phyloP scores from a whole-genome alignment of 495 filamentous ascomycete species.

The Neurospora pannonica region DNA sequence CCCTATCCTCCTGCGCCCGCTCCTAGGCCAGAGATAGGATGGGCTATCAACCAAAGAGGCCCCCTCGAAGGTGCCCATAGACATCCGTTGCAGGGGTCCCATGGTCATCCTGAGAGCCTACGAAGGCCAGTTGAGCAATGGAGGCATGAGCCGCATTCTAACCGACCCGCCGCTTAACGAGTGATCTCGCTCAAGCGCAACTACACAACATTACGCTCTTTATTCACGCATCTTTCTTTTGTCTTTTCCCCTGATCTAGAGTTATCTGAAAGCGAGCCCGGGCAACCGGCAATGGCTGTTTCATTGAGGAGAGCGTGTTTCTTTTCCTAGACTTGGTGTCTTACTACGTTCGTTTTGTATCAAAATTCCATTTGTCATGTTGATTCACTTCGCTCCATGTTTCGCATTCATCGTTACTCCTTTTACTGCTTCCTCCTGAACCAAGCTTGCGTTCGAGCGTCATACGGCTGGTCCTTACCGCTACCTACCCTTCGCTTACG shows the following conservation, averaged over 20 bases:
- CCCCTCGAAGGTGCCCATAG: conserved; percentile 15
- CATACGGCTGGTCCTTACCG: neutral
- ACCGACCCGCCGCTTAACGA: neutral
- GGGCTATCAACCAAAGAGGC: conserved; percentile 30
- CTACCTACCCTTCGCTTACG: neutral
- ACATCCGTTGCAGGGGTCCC: neutral
- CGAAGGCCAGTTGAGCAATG: conserved; percentile 9
- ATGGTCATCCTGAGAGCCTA: conserved; percentile 1
- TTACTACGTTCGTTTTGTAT: neutral
- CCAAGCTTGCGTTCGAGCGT: neutral
- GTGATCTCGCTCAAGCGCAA: neutral
- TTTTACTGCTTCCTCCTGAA: neutral
- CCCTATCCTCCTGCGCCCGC: conserved; percentile 18
- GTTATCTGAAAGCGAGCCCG: conserved; percentile 19
- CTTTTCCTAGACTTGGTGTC: neutral
- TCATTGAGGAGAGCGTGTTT: neutral
- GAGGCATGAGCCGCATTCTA: neutral
- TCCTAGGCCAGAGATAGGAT: conserved; percentile 31
- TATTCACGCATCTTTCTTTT: neutral
- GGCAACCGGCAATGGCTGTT: conserved; percentile 25
- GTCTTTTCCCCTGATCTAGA: conserved; percentile 5
- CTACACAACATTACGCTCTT: neutral
- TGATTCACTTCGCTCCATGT: neutral
- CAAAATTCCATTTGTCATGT: neutral
- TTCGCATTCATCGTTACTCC: neutral